Evolutionary conservation across 257 asterid genomes (phyloP), one percentile per base, ranked within the genome.

Genomic region (Leonotis leonurus): DNA sequence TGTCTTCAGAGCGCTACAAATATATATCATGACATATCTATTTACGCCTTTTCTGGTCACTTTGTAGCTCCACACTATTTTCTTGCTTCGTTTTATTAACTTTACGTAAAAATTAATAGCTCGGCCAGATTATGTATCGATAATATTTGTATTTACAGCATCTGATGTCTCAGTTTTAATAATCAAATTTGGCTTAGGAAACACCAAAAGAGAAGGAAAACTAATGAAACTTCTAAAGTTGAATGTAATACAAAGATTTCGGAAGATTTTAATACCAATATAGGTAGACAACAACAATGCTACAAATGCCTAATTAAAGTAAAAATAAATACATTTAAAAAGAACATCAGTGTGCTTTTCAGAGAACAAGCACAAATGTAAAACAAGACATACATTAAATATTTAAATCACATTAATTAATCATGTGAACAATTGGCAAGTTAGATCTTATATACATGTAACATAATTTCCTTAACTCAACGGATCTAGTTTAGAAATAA

Each of bases 141-240:
- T 68, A 63, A 59, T 24, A 63, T 73, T 64, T 64, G 72, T 64
- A 29, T 20, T 20, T 20, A 2, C 56, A 60, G 62, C 36, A 65
- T 17, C 51, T n/a, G 37, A 36, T 59, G 44, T 53, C 10, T 33
- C 37, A 27, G 14, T 32, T 17, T 18, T 56, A 58, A 50, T 54
- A 11, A 21, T 45, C 3, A 52, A 33, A 53, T 43, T 12, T 9
- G 6, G 16, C 32, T 27, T 59, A 11, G 16, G 5, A 20, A 36
- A n/a, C 8, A 5, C 41, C 14, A 57, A 27, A 18, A 26, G 8
- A 26, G 18, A 45, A 1, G 3, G 8, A 67, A 39, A 44, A n/a
- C n/a, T 35, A 12, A 59, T 14, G 9, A 12, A 35, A 40, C 18
- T n/a, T 17, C 43, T 14, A 9, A 25, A 45, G 16, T 6, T 52